Evolutionary conservation across 2,329 filamentous ascomycete genomes (phyloP), one percentile per base, ranked within the genome.

Genomic region (Alternaria rosae): DNA sequence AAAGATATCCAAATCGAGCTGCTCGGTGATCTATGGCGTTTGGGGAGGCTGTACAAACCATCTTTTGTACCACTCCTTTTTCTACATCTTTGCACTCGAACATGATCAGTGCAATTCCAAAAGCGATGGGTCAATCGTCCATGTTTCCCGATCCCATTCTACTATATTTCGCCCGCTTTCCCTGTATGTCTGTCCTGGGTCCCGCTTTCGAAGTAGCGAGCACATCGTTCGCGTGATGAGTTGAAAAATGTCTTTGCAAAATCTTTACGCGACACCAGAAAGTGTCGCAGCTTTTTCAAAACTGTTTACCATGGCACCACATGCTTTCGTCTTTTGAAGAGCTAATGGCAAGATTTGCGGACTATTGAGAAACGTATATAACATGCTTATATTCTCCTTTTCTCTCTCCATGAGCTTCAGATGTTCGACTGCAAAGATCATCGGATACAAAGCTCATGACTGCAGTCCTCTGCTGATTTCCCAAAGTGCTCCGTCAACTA

Each of bases 351-450:
- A 2, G 15, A 5, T 5, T 4, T 38, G 2, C 8, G 1, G 32
- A 1, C 4, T n/a, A 4, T 4, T 38, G 1, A 1, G 32, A 10
- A 38, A 10, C 0, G 32, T 38, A 38, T n/a, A n/a, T n/a, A 35
- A 3, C 1, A 7, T 35, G 0, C 32, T 8, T 35, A 4, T 5
- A 1, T 10, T 35, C 32, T 10, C 3, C 2, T 9, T 3, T 9
- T 8, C 30, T 35, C 1, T 35, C 7, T 35, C 3, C 5, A 1
- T 35, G 0, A 35, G 0, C 32, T 35, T 1, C 7, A 15, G 2
- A 35, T 4, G 3, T 9, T 35, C 30, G 30, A 35, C 30, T 35
- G 5, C 4, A 3, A 8, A 35, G 15, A 30, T 3, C 11, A 1
- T 30, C 10, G 4, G 6, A 10, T n/a, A 2, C 28, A 6, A 30